These are phyloP conservation scores for Peniophora sp. DNA, from an alignment of 1,284 basidiomycete species.

Conservation along the genomic window DNA sequence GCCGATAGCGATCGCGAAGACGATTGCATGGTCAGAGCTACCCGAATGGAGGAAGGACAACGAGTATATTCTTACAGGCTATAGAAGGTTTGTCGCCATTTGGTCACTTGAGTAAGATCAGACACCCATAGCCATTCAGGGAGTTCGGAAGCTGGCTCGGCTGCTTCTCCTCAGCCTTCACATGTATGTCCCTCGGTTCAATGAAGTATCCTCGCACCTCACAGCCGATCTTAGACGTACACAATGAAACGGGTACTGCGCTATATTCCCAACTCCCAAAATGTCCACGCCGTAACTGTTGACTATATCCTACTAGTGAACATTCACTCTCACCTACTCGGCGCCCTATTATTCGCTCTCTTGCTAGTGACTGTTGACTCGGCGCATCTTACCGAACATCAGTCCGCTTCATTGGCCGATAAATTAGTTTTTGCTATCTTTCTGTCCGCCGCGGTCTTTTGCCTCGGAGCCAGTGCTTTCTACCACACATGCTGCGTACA, in stretches of 20 bases:
- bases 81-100: conserved; percentile 48
- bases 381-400: conserved; percentile 40
- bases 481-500: conserved; percentile 78
- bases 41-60: conserved; percentile 71
- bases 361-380: conserved; percentile 47
- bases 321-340: conserved; percentile 83
- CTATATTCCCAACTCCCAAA: background rate
- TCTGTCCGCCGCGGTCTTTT: conserved; percentile 66
- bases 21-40: conserved; percentile 55
- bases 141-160: conserved; percentile 56
- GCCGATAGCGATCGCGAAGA: conserved; percentile 15
- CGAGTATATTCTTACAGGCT: conserved; percentile 66
- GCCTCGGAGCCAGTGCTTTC: conserved; percentile 67
- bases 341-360: conserved; percentile 61
- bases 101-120: background rate
- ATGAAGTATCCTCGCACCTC: conserved; percentile 1
- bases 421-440: conserved; percentile 60
- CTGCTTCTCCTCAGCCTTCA: conserved; percentile 62
- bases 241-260: conserved; percentile 72
- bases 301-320: conserved; percentile 51
- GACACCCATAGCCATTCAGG: conserved; percentile 28
- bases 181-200: conserved; percentile 46
- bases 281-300: background rate
- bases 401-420: conserved; percentile 55
- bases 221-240: conserved; percentile 48